Base-by-base conservation (phyloP, 177 flowering plant species). In the Vitis hybrid region DNA sequence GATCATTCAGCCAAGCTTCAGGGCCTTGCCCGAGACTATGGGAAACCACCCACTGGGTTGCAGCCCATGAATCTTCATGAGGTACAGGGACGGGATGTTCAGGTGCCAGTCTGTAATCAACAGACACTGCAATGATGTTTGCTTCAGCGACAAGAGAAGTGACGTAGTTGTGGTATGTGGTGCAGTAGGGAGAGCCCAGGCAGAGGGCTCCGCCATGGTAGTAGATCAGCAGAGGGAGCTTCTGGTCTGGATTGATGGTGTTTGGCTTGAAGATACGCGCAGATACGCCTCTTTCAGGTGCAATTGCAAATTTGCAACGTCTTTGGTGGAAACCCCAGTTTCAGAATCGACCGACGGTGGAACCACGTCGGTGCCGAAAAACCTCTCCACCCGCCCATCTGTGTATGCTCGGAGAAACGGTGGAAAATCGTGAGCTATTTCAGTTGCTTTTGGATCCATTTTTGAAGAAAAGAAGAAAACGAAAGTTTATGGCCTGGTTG, bases 191-290 rank as follows among this genome's bases (percentile, higher is more conserved):
- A 0, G 83, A 77, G 16, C 64, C 70, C 31, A 77, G 55, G 64
- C 68, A 74, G 73, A 81, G 81, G 9, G 73, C 88, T 12, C 88
- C 88, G 18, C 88, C 88, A 45, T 85, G 88, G 59, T 72, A 16
- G 76, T 85, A 81, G 63, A 77, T 4, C 19, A 77, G 59, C 5
- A 77, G 60, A 5, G 80, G 80, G 16, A 74, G 68, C 58, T 74
- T 77, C 52, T 73, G 8, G 14, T 19, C 58, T 1, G 73, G 59
- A 22, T 20, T 3, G 15, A 56, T 14, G 18, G 10, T 11, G 16
- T 19, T n/a, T 10, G 82, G 82, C 15, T 67, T 20, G 74, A 26
- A 82, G 7, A 83, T 12, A 5, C 83, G 51, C 14, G 79, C 82
- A 0, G 81, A 63, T 9, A 83, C 22, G 51, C 63, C 60, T 33